phyloP scores from a whole-genome alignment of 2,329 filamentous ascomycete species.

The Tolypocladium ophioglossoides region DNA sequence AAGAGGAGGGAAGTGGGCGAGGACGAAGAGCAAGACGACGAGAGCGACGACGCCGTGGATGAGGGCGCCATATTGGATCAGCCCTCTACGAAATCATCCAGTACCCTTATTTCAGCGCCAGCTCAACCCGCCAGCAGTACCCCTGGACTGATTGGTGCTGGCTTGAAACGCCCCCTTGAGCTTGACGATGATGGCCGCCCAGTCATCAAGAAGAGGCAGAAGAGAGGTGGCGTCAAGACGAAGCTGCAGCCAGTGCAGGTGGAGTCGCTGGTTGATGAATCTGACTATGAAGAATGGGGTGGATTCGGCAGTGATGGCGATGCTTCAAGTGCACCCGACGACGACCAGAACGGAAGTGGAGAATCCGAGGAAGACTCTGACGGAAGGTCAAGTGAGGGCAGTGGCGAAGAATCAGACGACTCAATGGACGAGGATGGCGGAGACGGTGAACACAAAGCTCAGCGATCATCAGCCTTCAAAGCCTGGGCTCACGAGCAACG shows the following conservation, averaged over 20 bases:
- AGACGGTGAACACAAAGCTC: slow-evolving; percentile 14
- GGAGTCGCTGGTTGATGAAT: slow-evolving; percentile 27
- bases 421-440: slow-evolving; percentile 21
- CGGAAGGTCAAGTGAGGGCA: slow-evolving; percentile 21
- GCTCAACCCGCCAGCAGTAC: slow-evolving; percentile 1
- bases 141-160: slow-evolving; percentile 48
- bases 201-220: slow-evolving; percentile 73
- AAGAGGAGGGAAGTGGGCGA: slow-evolving; percentile 17
- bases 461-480: slow-evolving; percentile 65
- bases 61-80: slow-evolving; percentile 2
- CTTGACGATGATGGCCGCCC: slow-evolving; percentile 70
- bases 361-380: slow-evolving; percentile 13
- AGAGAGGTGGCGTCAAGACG: slow-evolving; percentile 50
- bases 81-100: slow-evolving; percentile 1
- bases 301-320: slow-evolving; percentile 47
- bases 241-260: slow-evolving; percentile 36
- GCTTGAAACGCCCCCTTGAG: slow-evolving; percentile 79
- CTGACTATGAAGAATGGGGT: slow-evolving; percentile 43
- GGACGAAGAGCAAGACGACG: slow-evolving; percentile 19
- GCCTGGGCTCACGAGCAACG: slow-evolving; percentile 81
- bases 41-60: slow-evolving; percentile 9
- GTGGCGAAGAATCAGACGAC: slow-evolving; percentile 14
- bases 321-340: slow-evolving; percentile 11
- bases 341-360: slow-evolving; percentile 14
- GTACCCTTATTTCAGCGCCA: slow-evolving; percentile 1